Evolutionary conservation across 306 rosid species (phyloP).

Genomic region (Vigna radiata): DNA sequence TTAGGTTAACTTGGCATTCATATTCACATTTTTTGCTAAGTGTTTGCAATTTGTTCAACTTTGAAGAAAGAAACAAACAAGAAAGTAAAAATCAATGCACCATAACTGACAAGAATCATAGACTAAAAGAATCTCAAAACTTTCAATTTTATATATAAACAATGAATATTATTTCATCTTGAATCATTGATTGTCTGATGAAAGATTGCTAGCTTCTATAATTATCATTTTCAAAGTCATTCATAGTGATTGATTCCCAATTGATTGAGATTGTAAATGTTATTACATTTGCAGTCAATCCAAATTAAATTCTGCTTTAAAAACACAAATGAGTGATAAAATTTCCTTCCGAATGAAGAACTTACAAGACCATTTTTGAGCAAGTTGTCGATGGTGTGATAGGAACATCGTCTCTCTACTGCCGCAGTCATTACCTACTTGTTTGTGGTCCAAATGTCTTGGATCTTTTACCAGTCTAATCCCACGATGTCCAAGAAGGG

Average conservation of each 20-base stretch:
- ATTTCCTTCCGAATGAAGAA: conserved; percentile 26
- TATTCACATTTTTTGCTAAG: background rate
- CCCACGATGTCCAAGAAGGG: conserved; percentile 36
- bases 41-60: no score
- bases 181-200: background rate
- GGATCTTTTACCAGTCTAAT: conserved; percentile 47
- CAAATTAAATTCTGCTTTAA: background rate
- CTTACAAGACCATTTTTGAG: conserved; percentile 84
- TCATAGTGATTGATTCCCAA: background rate
- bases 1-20: background rate
- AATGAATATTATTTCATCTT: background rate
- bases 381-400: conserved; percentile 59
- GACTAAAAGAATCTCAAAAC: background rate
- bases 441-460: conserved; percentile 83
- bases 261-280: background rate
- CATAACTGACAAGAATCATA: background rate
- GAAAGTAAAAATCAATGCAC: background rate
- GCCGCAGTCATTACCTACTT: conserved; percentile 82
- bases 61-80: background rate
- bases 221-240: background rate
- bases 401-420: conserved; percentile 91
- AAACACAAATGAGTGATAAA: conserved; percentile 19
- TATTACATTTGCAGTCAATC: background rate
- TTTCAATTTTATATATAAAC: background rate
- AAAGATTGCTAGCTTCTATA: background rate